These are phyloP conservation scores for Hypocreales sp. DNA, from an alignment of 2,329 filamentous ascomycete genomes.

Conservation along the genomic window DNA sequence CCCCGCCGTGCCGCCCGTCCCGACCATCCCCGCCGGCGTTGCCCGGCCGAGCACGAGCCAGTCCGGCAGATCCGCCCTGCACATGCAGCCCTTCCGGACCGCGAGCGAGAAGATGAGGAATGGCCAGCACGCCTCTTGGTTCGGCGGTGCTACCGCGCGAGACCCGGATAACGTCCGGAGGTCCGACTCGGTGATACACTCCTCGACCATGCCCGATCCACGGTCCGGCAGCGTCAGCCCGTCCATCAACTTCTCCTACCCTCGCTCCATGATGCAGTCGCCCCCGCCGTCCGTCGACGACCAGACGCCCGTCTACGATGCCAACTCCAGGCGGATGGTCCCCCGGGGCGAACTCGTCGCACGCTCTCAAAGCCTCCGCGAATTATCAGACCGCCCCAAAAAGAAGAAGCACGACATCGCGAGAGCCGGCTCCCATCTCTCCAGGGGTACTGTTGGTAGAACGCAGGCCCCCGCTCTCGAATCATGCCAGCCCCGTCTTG, in stretches of 20 bases:
- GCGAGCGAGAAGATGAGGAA: constrained; percentile 35
- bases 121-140: constrained; percentile 29
- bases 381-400: constrained; percentile 22
- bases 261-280: constrained; percentile 24
- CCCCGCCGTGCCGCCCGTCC: constrained; percentile 55
- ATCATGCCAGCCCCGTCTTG: constrained; percentile 3
- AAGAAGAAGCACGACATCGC: constrained; percentile 23
- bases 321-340: constrained; percentile 50
- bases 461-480: constrained; percentile 31
- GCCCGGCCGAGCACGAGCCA: constrained; percentile 11
- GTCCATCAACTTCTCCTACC: constrained; percentile 45
- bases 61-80: constrained; percentile 20
- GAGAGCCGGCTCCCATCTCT: constrained; percentile 27
- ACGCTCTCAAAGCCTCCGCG: constrained; percentile 23
- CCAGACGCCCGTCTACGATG: constrained; percentile 41
- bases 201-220: constrained; percentile 13
- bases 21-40: constrained; percentile 49
- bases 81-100: constrained; percentile 32
- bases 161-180: constrained; percentile 28
- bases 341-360: constrained; percentile 26
- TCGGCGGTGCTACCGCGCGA: constrained; percentile 26
- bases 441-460: constrained; percentile 37
- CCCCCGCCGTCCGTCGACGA: constrained; percentile 13
- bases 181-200: constrained; percentile 23
- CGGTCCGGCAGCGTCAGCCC: constrained; percentile 31